Conservation (phyloP, 192 early-diverging fungal genomes). For the Linnemannia schmuckeri region DNA sequence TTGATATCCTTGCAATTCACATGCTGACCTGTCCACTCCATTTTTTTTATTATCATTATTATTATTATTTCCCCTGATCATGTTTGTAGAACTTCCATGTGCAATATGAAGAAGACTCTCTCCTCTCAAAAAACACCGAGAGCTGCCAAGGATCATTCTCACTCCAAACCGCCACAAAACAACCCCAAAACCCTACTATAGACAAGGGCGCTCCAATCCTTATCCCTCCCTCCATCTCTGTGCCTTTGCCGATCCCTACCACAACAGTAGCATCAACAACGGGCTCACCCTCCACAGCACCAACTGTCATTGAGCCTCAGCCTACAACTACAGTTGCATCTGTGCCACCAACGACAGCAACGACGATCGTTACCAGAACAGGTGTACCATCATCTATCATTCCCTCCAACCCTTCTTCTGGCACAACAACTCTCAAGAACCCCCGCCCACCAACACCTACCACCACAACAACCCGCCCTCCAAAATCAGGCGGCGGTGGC, state of each 20-base stretch:
- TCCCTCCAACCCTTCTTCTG: constrained; percentile 1
- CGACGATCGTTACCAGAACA: background rate
- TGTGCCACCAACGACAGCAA: background rate
- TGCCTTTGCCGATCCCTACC: background rate
- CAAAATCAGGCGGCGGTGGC: constrained; percentile 9
- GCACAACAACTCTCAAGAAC: background rate
- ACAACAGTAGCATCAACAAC: background rate
- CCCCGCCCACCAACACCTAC: background rate
- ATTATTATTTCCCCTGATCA: too few species aligned
- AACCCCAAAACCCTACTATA: background rate
- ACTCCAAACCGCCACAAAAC: background rate
- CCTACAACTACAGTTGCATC: background rate
- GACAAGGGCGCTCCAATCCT: background rate
- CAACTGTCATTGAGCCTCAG: background rate
- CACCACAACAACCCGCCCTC: background rate
- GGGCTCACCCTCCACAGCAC: background rate
- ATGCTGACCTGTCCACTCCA: background rate
- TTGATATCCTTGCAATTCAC: background rate
- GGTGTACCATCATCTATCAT: background rate
- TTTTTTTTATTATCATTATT: background rate
- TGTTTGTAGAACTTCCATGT: constrained; percentile 17
- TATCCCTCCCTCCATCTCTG: background rate
- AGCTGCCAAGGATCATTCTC: constrained; percentile 9
- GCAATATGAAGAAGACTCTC: background rate
- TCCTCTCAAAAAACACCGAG: background rate